Conservation (phyloP, 305 asterid genomes). For the Solanum aculeatissimum region DNA sequence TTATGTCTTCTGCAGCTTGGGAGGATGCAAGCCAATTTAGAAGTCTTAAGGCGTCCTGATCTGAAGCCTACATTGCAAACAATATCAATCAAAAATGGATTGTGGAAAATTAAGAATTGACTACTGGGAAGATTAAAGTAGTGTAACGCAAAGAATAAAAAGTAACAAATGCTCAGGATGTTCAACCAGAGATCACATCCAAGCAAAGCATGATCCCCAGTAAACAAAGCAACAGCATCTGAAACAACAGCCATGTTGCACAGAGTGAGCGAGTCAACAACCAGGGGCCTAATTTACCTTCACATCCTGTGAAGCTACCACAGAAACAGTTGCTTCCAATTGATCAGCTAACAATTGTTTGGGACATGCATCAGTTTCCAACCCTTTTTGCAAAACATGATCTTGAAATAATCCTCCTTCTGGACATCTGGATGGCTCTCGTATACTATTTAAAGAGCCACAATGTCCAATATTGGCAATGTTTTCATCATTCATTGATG, state of each 20-base stretch:
- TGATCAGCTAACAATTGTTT: conserved; percentile 20
- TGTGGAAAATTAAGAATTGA: neutral
- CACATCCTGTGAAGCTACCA: conserved; percentile 30
- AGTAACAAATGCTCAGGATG: neutral
- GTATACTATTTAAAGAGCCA: conserved; percentile 24
- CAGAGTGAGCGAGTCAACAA: neutral
- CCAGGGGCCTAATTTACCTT: conserved; percentile 34
- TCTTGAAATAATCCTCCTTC: conserved; percentile 26
- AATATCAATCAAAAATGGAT: neutral
- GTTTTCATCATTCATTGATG: conserved; percentile 24
- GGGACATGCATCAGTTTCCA: conserved; percentile 15
- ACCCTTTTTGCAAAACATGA: conserved; percentile 25
- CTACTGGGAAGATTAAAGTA: neutral
- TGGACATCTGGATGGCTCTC: conserved; percentile 20
- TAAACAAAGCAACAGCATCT: neutral
- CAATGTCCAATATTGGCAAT: conserved; percentile 21
- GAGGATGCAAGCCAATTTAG: conserved; percentile 98
- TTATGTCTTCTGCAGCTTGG: conserved; percentile 93
- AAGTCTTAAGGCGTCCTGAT: conserved; percentile 76
- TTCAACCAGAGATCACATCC: neutral
- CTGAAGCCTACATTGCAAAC: conserved; percentile 37
- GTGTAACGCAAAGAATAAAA: neutral
- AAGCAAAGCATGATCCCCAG: neutral
- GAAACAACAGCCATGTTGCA: neutral
- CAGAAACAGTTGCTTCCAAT: conserved; percentile 20